phyloP scores from a whole-genome alignment of 2,329 filamentous ascomycete species.

The Didymosphaeria variabile region DNA sequence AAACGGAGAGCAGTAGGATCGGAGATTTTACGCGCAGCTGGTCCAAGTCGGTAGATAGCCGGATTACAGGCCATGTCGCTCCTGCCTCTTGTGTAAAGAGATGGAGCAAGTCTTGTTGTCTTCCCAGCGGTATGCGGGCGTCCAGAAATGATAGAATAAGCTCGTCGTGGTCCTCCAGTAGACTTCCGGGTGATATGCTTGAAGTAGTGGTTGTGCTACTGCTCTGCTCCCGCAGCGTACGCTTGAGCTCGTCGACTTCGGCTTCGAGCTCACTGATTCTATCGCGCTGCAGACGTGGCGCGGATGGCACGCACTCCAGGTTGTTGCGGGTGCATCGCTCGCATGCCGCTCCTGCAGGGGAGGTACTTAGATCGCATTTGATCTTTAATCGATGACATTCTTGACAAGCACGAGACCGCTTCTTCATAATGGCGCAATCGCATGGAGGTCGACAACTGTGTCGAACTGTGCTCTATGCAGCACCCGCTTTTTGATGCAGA shows the following conservation, averaged over 20 bases:
- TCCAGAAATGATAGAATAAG: constrained; percentile 33
- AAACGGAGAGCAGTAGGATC: constrained; percentile 31
- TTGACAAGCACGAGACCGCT: constrained; percentile 39
- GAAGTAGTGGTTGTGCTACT: constrained; percentile 23
- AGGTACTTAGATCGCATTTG: constrained; percentile 37
- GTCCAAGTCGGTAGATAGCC: constrained; percentile 22
- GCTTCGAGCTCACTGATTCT: constrained; percentile 39
- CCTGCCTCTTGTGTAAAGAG: constrained; percentile 28
- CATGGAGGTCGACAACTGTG: neutral
- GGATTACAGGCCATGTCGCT: constrained; percentile 33
- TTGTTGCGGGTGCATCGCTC: constrained; percentile 37
- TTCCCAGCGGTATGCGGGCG: constrained; percentile 26
- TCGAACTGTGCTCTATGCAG: neutral
- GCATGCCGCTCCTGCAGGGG: constrained; percentile 24
- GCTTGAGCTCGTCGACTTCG: constrained; percentile 33
- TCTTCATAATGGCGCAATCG: constrained; percentile 23
- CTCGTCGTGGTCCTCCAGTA: constrained; percentile 26
- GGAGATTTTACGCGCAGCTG: constrained; percentile 33
- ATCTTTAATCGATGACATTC: constrained; percentile 43
- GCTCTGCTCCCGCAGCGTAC: constrained; percentile 26
- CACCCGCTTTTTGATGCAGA: neutral
- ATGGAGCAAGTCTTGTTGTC: constrained; percentile 32
- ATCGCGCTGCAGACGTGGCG: constrained; percentile 39
- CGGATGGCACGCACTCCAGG: constrained; percentile 33
- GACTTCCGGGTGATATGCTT: constrained; percentile 28